A percentile compares a stretch with the other conserved stretches of the same genome.
Conservation (phyloP, 106 monocot species). For the Gastrodia elata region DNA sequence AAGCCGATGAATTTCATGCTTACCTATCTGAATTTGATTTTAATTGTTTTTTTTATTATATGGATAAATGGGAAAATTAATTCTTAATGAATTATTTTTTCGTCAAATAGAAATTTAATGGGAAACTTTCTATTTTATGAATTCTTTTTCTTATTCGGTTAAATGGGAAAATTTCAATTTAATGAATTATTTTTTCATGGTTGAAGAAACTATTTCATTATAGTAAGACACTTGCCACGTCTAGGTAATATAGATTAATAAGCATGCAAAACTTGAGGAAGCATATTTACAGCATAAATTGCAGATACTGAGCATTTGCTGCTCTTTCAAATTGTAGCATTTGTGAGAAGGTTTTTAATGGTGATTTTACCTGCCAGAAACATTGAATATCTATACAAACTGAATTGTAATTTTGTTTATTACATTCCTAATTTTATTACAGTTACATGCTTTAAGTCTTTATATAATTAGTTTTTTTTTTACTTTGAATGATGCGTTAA, state of each 20-base stretch:
- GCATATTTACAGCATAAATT: background rate
- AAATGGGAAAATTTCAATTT: background rate
- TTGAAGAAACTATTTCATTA: background rate
- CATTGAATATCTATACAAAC: background rate
- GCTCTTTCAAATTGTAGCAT: background rate
- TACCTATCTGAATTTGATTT: background rate
- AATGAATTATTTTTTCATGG: background rate
- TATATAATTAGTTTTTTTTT: no score
- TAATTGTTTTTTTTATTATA: background rate
- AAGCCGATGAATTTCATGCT: background rate
- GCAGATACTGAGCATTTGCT: background rate
- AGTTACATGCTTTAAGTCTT: no score
- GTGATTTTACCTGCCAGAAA: background rate
- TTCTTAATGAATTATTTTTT: slow-evolving; percentile 2
- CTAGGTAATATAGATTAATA: slow-evolving; percentile 2
- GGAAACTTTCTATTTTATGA: no score
- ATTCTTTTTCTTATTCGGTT: background rate
- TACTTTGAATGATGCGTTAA: no score
- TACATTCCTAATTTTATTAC: no score
- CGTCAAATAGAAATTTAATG: no score
- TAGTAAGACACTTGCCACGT: background rate
- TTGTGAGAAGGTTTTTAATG: background rate
- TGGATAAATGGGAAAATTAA: background rate
- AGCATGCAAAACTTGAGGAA: background rate
- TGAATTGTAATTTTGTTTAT: background rate